Base-by-base conservation (phyloP, 2,329 filamentous ascomycete genomes). In the Aspergillus quadricinctus region DNA sequence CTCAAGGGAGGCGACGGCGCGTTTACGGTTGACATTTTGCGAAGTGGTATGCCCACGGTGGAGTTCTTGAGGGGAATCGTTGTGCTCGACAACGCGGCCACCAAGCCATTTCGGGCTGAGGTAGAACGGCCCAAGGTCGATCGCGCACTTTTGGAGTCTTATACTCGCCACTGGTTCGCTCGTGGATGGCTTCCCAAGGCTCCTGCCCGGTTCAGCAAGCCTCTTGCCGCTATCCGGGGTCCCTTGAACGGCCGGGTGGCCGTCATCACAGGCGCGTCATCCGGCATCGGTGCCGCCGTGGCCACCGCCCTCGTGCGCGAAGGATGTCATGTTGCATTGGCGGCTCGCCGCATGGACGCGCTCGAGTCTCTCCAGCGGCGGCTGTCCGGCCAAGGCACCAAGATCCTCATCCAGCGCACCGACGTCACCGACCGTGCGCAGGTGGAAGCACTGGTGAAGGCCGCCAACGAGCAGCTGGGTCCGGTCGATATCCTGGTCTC, bases 131-230 rank as follows among this genome's bases (percentile, higher is more conserved):
- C 88, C 1, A 86, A 85, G 71, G 87, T 92, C 25, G 87, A 92
- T 66, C 77, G 74, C 19, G 79, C 83, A 14, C 77, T 93, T n/a
- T 81, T 92, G 6, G 86, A 89, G 70, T 92, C 86, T 0, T 93
- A 93, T 68, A 83, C 87, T 23, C 87, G 89, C 17, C 88, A 92
- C 70, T 93, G 89, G 80, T 92, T 88, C 67, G 88, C 88, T 19
- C 79, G 89, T 70, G 89, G 89, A 48, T 93, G 89, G 89, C 78
- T 93, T 4, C 80, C 84, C 5, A 79, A 77, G 2, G 80, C 87
- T 19, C 88, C 89, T 3, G 76, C 76, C 3, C 79, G 79, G 5
- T 77, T 78, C 11, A 69, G 76, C 49, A 75, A 78, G 50, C 71
- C 77, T 2, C 68, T 76, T 21, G 72, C 72, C 3, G 75, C 76